These are phyloP conservation scores for Poteriospumella lacustris DNA, from an alignment of 108 stramenopile species.

Conservation along the genomic window DNA sequence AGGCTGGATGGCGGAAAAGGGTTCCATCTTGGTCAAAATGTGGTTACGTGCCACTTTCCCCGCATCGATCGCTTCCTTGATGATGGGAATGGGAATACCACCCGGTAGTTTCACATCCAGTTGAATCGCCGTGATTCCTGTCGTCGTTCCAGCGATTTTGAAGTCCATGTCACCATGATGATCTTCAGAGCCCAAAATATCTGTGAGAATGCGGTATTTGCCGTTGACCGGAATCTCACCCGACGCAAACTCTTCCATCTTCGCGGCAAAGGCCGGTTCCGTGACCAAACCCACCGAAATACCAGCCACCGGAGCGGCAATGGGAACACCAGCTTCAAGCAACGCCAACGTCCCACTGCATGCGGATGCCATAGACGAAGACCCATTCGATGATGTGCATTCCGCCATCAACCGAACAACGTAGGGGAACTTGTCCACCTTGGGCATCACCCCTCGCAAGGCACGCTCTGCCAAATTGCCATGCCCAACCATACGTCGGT, in stretches of 20 bases:
- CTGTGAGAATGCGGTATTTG: constrained; percentile 58
- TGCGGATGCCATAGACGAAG: constrained; percentile 76
- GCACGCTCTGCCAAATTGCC: constrained; percentile 80
- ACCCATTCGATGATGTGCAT: constrained; percentile 73
- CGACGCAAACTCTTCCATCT: not conserved
- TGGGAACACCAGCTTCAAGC: constrained; percentile 79
- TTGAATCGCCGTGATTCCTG: constrained; percentile 78
- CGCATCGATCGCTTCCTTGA: constrained; percentile 33
- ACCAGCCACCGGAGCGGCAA: constrained; percentile 71
- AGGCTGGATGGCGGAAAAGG: not conserved
- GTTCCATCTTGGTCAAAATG: constrained; percentile 11
- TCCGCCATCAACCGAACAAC: constrained; percentile 63
- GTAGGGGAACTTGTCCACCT: constrained; percentile 67
- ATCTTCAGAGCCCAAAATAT: constrained; percentile 83
- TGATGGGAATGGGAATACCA: constrained; percentile 39
- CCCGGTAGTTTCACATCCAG: constrained; percentile 48
- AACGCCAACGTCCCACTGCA: constrained; percentile 77
- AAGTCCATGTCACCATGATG: constrained; percentile 86
- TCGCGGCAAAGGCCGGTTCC: not conserved
- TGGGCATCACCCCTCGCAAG: constrained; percentile 69
- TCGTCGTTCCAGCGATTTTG: constrained; percentile 75
- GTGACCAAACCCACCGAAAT: constrained; percentile 69
- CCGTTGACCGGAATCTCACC: not conserved
- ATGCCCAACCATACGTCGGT: constrained; percentile 69
- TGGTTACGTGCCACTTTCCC: constrained; percentile 1